phyloP scores from a whole-genome alignment of 108 stramenopile species.

The Skeletonema grethae region DNA sequence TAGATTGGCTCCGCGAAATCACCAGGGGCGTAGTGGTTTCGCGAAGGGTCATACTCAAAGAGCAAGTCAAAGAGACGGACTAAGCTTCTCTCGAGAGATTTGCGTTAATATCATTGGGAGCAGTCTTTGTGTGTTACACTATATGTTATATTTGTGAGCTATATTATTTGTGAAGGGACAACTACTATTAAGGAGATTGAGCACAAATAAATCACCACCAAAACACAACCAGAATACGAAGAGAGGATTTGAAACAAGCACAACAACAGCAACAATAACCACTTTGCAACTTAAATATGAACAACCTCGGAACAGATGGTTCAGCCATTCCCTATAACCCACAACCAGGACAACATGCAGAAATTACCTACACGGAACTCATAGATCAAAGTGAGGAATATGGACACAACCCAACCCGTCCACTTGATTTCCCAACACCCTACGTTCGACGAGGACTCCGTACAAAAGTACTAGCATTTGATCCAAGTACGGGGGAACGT shows the following conservation, averaged over 20 bases:
- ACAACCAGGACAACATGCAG: conserved; percentile 31
- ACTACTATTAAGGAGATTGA: not conserved
- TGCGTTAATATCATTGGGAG: not conserved
- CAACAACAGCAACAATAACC: not conserved
- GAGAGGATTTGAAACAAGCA: not conserved
- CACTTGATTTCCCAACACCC: conserved; percentile 85
- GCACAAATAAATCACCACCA: not conserved
- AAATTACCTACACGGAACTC: conserved; percentile 34
- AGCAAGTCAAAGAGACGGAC: not conserved
- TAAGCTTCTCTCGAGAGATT: not conserved
- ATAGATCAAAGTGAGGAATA: conserved; percentile 13
- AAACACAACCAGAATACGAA: not conserved
- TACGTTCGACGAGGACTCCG: conserved; percentile 68
- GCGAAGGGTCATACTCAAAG: not conserved
- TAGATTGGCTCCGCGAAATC: not conserved
- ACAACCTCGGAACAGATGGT: conserved; percentile 31
- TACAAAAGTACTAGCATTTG: conserved; percentile 74
- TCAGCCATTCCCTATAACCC: conserved; percentile 42
- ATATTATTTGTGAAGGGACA: not conserved
- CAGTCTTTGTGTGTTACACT: too few relatives aligned
- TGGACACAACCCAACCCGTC: conserved; percentile 52
- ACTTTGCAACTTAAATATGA: conserved; percentile 6
- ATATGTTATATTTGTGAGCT: not conserved
- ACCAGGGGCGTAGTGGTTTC: not conserved
- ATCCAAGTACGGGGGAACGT: conserved; percentile 66